Evolutionary conservation across 768 basidiomycete species (phyloP).

Genomic region (Rhizopogon vulgaris): DNA sequence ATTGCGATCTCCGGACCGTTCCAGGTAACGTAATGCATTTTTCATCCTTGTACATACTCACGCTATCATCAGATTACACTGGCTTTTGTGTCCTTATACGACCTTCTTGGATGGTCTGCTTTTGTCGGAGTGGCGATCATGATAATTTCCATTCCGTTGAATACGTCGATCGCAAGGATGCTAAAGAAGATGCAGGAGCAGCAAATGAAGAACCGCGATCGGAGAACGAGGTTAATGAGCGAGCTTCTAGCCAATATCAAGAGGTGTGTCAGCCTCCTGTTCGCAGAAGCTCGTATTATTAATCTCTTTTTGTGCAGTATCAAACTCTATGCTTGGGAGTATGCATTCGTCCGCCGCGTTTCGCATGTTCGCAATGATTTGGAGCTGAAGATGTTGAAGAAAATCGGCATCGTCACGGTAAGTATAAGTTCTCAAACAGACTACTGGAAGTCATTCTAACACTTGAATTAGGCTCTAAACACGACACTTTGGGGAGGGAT

Average conservation of each 20-base stretch:
- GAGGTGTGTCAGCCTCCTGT: conserved; percentile 35
- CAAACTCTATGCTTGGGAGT: conserved; percentile 94
- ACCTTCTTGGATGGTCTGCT: conserved; percentile 85
- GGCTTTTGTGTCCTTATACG: conserved; percentile 87
- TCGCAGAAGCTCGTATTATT: neutral
- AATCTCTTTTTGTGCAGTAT: conserved; percentile 41
- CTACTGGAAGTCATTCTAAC: neutral
- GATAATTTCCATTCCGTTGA: conserved; percentile 75
- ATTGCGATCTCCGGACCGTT: conserved; percentile 83
- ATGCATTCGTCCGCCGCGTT: conserved; percentile 77
- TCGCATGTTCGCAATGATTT: conserved; percentile 75
- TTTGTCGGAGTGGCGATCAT: conserved; percentile 88
- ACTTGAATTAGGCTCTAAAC: conserved; percentile 44
- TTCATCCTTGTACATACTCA: neutral
- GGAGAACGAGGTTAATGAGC: conserved; percentile 81
- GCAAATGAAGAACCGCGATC: conserved; percentile 93
- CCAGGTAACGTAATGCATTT: conserved; percentile 44
- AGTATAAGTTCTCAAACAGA: conserved; percentile 12
- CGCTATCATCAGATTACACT: conserved; percentile 54
- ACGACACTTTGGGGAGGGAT: conserved; percentile 62
- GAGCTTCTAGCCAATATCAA: conserved; percentile 92
- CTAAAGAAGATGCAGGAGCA: conserved; percentile 73
- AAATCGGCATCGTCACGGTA: conserved; percentile 73
- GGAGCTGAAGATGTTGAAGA: conserved; percentile 75
- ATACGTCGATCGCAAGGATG: conserved; percentile 63